Conservation (phyloP, 2,329 filamentous ascomycete species). For the Chaetomiaceae sp. region DNA sequence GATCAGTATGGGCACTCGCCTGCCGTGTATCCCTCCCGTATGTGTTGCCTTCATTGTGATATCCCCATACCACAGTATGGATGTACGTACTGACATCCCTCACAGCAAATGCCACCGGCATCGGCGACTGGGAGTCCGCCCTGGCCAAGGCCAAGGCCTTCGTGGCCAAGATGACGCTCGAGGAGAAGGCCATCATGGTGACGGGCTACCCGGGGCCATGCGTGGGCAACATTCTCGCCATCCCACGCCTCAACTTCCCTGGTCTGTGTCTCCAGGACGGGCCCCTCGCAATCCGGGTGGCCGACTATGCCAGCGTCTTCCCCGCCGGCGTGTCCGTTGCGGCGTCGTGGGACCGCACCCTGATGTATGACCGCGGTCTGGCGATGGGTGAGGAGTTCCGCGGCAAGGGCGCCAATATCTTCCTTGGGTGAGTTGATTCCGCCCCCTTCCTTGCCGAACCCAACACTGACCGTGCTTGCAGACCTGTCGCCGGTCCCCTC, state of each 20-base stretch:
- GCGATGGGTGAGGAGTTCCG: slow-evolving; percentile 70
- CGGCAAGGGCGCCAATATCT: slow-evolving; percentile 68
- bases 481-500: slow-evolving; percentile 70
- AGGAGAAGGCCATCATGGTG: slow-evolving; percentile 92
- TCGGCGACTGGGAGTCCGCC: slow-evolving; percentile 65
- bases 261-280: slow-evolving; percentile 83
- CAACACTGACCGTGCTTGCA: too few relatives aligned
- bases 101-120: slow-evolving; percentile 35
- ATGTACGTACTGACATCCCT: slow-evolving; percentile 3
- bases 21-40: slow-evolving; percentile 36
- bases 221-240: slow-evolving; percentile 69
- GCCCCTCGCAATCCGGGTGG: slow-evolving; percentile 71
- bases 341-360: slow-evolving; percentile 70
- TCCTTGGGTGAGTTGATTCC: slow-evolving; percentile 47
- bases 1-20: slow-evolving; percentile 38
- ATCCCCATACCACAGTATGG: too few relatives aligned
- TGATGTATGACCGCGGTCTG: slow-evolving; percentile 66
- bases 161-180: slow-evolving; percentile 75
- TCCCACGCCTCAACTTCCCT: slow-evolving; percentile 66
- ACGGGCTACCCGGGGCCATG: slow-evolving; percentile 68
- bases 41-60: too few relatives aligned
- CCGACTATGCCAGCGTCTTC: slow-evolving; percentile 79
- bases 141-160: slow-evolving; percentile 73
- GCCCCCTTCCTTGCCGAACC: too few relatives aligned
- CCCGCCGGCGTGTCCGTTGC: slow-evolving; percentile 73